phyloP scores from a whole-genome alignment of 257 asterid species.

The Solanum chmielewskii region DNA sequence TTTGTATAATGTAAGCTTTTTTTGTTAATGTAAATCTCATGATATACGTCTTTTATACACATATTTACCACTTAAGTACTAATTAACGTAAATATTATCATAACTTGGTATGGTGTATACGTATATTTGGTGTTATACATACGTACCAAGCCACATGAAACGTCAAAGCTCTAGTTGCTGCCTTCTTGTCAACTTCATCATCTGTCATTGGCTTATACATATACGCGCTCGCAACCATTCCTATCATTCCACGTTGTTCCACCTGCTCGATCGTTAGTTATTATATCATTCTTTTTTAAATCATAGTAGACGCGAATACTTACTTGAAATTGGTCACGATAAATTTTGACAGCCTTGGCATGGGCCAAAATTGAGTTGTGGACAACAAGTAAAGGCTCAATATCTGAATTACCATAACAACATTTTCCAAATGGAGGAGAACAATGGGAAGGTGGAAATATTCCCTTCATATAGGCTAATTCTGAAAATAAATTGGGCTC shows the following conservation, averaged over 20 bases:
- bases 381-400: conserved; percentile 44
- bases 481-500: conserved; percentile 46
- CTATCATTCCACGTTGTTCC: conserved; percentile 40
- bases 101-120: neutral
- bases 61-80: neutral
- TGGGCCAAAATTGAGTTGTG: conserved; percentile 70
- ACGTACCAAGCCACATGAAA: conserved; percentile 61
- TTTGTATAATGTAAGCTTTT: no score
- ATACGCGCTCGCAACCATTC: conserved; percentile 28
- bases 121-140: neutral
- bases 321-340: conserved; percentile 45
- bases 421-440: conserved; percentile 70
- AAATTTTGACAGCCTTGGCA: conserved; percentile 54
- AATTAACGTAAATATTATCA: neutral
- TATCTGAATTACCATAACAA: conserved; percentile 53
- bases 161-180: conserved; percentile 57
- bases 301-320: neutral
- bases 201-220: conserved; percentile 47
- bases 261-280: neutral
- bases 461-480: conserved; percentile 28
- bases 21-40: no score
- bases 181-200: conserved; percentile 28
- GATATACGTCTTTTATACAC: neutral
- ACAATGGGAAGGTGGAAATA: conserved; percentile 53
- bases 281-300: neutral